phyloP scores from a whole-genome alignment of 2,329 filamentous ascomycete species.

The Claviceps cyperi region DNA sequence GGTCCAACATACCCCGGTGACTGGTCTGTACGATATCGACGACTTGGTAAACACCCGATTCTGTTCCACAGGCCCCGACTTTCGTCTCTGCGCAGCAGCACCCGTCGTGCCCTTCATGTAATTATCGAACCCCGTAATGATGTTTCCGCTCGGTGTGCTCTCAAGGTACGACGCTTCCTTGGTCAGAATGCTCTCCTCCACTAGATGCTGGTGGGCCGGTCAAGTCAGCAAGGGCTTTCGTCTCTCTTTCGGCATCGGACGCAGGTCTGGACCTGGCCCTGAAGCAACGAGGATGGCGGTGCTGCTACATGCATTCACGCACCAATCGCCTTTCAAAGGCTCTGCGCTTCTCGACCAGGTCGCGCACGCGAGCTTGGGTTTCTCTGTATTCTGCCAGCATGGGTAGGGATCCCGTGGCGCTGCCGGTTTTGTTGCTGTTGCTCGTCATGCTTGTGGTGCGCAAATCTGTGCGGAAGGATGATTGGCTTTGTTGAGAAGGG shows the following conservation, averaged over 20 bases:
- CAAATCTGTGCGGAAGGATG: background rate
- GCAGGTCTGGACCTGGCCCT: background rate
- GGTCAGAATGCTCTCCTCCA: slow-evolving; percentile 70
- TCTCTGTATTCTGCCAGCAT: slow-evolving; percentile 35
- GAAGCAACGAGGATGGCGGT: too few species aligned
- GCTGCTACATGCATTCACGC: slow-evolving; percentile 5
- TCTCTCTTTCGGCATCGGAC: background rate
- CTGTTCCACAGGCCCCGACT: slow-evolving; percentile 49
- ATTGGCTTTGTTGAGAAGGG: too few species aligned
- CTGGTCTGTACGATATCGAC: slow-evolving; percentile 45
- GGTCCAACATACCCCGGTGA: slow-evolving; percentile 17
- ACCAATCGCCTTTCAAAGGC: slow-evolving; percentile 24
- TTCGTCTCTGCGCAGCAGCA: slow-evolving; percentile 47
- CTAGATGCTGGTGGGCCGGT: slow-evolving; percentile 15
- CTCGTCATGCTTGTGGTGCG: slow-evolving; percentile 18
- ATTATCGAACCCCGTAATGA: slow-evolving; percentile 93
- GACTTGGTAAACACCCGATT: slow-evolving; percentile 61
- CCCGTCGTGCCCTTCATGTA: slow-evolving; percentile 80
- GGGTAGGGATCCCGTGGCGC: slow-evolving; percentile 15
- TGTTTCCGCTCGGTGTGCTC: slow-evolving; percentile 79
- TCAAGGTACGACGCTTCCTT: slow-evolving; percentile 84
- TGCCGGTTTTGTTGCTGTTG: slow-evolving; percentile 17
- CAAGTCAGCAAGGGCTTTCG: too few species aligned
- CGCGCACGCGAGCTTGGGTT: slow-evolving; percentile 32
- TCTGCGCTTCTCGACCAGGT: slow-evolving; percentile 30